phyloP scores from a whole-genome alignment of 192 early-diverging fungal species.

The Umbelopsis vinacea region DNA sequence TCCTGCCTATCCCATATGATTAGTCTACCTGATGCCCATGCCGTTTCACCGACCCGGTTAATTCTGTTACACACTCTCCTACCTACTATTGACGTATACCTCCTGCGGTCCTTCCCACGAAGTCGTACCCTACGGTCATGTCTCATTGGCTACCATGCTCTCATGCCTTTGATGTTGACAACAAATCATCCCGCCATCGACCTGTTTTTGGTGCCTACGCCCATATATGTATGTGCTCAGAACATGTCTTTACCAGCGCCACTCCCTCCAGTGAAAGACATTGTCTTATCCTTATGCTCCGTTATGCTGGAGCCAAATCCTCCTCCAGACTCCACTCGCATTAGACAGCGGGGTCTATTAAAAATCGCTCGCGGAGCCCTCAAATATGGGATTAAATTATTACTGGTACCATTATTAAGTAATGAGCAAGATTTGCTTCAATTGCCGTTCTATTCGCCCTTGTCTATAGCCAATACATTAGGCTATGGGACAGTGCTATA shows the following conservation, averaged over 20 bases:
- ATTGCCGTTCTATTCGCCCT: background rate
- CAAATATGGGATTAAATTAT: background rate
- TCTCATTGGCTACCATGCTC: background rate
- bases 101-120: background rate
- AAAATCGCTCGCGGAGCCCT: background rate
- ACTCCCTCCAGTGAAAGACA: conserved; percentile 6
- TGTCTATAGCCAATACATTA: background rate
- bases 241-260: conserved; percentile 2
- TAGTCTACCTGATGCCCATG: background rate
- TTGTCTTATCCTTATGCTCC: background rate
- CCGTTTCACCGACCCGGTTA: background rate
- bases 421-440: background rate
- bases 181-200: background rate
- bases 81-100: background rate
- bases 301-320: conserved; percentile 8
- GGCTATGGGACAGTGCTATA: conserved; percentile 2
- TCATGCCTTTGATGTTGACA: background rate
- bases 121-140: background rate
- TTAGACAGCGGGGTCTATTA: background rate
- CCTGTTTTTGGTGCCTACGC: conserved; percentile 15
- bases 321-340: background rate
- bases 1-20: background rate
- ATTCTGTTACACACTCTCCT: background rate
- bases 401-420: background rate
- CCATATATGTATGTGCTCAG: conserved; percentile 9